Evolutionary conservation across 2,329 filamentous ascomycete species (phyloP), one percentile per base, ranked within the genome.

Genomic region (Aspergillus tamarii): DNA sequence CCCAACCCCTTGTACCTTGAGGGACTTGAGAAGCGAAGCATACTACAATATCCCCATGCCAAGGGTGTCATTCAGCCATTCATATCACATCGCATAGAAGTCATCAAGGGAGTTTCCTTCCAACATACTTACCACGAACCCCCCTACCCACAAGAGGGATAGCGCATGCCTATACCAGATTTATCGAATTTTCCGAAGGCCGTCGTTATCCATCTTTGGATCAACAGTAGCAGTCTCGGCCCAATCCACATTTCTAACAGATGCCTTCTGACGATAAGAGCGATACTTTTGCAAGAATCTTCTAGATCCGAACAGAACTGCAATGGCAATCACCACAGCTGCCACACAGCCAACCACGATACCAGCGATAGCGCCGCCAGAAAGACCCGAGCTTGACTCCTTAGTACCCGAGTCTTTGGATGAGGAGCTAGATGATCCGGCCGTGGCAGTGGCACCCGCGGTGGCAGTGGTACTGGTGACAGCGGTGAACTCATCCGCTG

Each of bases 291-390:
- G 64, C 39, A 66, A 32, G 26, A 66, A 36, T 23, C 64, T 55
- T 21, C 64, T 60, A 41, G 62, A 69, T 14, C 65, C 65, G 34
- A 74, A 67, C 16, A 70, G 30, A 6, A 71, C 61, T 28, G 56
- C 67, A 2, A 63, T 50, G 12, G 63, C 63, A n/a, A 73, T 60
- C 2, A 58, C 61, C 21, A 65, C 60, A 7, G 66, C 72, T 10
- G 63, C 72, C 4, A 75, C 68, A 6, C 57, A 64, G 0, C 73
- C 73, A n/a, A 74, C 65, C 2, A 80, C 80, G 30, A 82, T 78
- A 10, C 81, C 81, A 3, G 80, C 81, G 64, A 82, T 82, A 3
- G 78, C 78, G 2, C 80, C 79, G 0, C 74, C 73, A 5, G 78
- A 80, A 2, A 82, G 71, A 14, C 75, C 71, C 12, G 67, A 57